These are phyloP conservation scores for Dissophora globulifera DNA, from an alignment of 192 early-diverging fungal species.

Conservation along the genomic window DNA sequence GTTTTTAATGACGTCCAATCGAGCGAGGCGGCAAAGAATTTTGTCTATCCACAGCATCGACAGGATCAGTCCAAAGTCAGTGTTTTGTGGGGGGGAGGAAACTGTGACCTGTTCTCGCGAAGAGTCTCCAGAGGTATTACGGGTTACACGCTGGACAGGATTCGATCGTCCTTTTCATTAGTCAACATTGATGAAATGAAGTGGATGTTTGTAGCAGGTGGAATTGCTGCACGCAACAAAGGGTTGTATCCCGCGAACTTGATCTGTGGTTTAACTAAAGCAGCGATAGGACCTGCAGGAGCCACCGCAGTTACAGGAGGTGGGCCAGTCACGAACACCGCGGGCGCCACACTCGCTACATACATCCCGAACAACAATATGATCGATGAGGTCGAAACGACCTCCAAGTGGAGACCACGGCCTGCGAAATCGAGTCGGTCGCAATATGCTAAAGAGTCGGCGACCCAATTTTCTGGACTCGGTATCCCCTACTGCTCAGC, in stretches of 20 bases:
- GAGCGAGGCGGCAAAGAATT: neutral
- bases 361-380: no score
- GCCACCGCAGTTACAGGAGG: no score
- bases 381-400: slow-evolving; percentile 13
- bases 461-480: neutral
- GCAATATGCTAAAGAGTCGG: neutral
- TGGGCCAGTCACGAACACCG: no score
- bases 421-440: neutral
- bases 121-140: slow-evolving; percentile 11
- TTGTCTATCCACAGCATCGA: slow-evolving; percentile 10
- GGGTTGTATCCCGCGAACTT: neutral
- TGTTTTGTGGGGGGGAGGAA: slow-evolving; percentile 6
- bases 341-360: no score
- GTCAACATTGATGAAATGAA: slow-evolving; percentile 6
- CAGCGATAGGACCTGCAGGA: no score
- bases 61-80: neutral
- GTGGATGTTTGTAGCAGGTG: slow-evolving; percentile 12
- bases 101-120: slow-evolving; percentile 7
- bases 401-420: slow-evolving; percentile 12
- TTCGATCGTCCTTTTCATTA: slow-evolving; percentile 3
- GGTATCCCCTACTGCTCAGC: neutral
- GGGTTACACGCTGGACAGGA: slow-evolving; percentile 7
- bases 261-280: neutral
- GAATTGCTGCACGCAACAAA: slow-evolving; percentile 6
- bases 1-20: neutral